Percentiles rank a stretch among this genome's conserved stretches.
Conservation (phyloP, 441 rosid species). For the Omphalea diandra region DNA sequence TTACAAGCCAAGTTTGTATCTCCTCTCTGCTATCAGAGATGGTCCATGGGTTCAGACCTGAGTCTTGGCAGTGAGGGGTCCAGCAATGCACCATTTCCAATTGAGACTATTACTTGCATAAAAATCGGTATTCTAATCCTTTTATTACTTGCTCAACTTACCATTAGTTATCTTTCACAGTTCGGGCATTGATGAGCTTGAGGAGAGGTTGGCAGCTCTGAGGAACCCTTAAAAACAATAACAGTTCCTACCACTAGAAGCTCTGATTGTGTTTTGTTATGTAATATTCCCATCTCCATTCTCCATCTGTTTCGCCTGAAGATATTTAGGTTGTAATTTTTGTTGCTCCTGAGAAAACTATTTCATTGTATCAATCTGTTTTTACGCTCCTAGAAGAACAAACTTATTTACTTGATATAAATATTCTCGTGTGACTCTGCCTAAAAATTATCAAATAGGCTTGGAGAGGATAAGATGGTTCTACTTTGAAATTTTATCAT, state of each 20-base stretch:
- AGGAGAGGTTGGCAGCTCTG: slow-evolving; percentile 87
- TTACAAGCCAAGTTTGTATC: neutral
- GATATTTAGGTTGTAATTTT: slow-evolving; percentile 11
- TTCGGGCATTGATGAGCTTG: slow-evolving; percentile 71
- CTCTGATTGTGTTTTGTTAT: slow-evolving; percentile 19
- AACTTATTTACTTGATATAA: too few species aligned
- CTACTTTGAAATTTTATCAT: too few species aligned
- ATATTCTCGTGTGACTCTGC: too few species aligned
- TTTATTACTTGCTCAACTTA: slow-evolving; percentile 6
- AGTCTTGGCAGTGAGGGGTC: neutral
- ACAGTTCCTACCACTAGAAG: too few species aligned
- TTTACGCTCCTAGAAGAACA: too few species aligned
- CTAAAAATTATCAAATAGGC: too few species aligned
- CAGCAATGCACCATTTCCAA: neutral
- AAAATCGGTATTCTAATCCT: neutral
- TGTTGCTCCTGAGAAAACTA: neutral
- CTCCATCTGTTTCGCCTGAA: neutral
- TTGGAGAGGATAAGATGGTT: too few species aligned
- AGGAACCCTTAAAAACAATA: slow-evolving; percentile 52
- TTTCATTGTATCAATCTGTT: neutral
- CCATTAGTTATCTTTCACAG: slow-evolving; percentile 34
- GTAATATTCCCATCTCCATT: slow-evolving; percentile 21
- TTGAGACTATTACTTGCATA: neutral
- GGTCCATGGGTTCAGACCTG: neutral
- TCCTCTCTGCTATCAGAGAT: neutral